phyloP scores from a whole-genome alignment of 2,329 filamentous ascomycete species.

The Lachnellula subtilissima region DNA sequence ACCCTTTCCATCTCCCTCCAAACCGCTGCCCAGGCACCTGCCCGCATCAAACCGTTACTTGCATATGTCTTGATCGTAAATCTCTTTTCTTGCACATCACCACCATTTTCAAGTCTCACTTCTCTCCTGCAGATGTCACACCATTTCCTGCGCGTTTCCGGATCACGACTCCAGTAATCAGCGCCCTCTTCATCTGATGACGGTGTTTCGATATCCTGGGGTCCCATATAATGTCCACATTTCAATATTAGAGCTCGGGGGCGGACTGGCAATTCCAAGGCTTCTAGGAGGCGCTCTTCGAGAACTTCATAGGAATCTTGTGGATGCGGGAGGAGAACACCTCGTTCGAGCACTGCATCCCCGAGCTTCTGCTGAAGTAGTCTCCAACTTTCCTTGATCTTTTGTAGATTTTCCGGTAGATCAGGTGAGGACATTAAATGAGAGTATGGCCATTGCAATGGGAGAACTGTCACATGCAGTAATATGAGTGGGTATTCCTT shows the following conservation, averaged over 20 bases:
- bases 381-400: constrained; percentile 58
- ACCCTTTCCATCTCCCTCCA: constrained; percentile 99
- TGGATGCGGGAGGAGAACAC: constrained; percentile 71
- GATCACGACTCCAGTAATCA: constrained; percentile 11
- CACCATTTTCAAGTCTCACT: constrained; percentile 26
- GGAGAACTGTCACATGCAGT: constrained; percentile 71
- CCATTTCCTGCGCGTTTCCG: constrained; percentile 20
- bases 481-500: constrained; percentile 66
- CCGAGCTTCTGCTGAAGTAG: constrained; percentile 65
- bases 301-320: constrained; percentile 75
- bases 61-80: constrained; percentile 88
- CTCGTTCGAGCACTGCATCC: constrained; percentile 68
- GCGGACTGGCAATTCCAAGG: constrained; percentile 62
- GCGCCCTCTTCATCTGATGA: constrained; percentile 27
- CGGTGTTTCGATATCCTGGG: constrained; percentile 29
- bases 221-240: constrained; percentile 70
- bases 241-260: constrained; percentile 65
- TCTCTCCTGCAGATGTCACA: constrained; percentile 32
- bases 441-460: constrained; percentile 62
- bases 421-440: constrained; percentile 45
- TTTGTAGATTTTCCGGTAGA: constrained; percentile 43
- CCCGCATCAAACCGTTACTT: constrained; percentile 88
- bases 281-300: constrained; percentile 71
- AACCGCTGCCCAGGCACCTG: constrained; percentile 85
- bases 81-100: constrained; percentile 31